Base-by-base conservation (phyloP, 768 basidiomycete genomes). In the Psilocybe cubensis region DNA sequence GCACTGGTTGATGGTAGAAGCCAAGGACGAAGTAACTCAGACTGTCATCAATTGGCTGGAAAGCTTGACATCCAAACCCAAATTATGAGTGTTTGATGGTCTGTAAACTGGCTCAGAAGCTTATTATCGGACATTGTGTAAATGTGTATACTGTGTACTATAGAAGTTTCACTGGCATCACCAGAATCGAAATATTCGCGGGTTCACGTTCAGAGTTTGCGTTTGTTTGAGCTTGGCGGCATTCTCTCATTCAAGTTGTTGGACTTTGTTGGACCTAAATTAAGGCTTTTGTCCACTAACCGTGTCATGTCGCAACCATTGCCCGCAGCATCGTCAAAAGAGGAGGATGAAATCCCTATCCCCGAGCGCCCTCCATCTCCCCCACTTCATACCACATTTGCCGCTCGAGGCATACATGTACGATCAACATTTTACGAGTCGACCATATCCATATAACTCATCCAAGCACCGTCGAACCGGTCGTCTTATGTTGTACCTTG, bases 401-500 rank as follows among this genome's bases (percentile, higher is more conserved):
- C 82, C 25, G 83, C 84, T 42, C 79, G 91, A 64, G 87, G 86
- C 57, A 76, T 91, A 64, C 89, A 89, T 80, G 91, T 91, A 86
- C 68, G 85, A 74, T 61, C 55, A 24, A 57, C 64, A 41, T 58
- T 58, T 60, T 47, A 52, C 62, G 54, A 54, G n/a, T n/a, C 63
- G 44, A 38, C 62, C 49, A 48, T 44, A 44, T 59, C 54, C 46
- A 18, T 28, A 52, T 56, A 56, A 57, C 67, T 68, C 63, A 68
- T 61, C 25, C 40, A 52, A 56, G 50, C n/a, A 17, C 35, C 35
- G 7, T 33, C n/a, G n/a, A n/a, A 51, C 59, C 41, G 52, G 12
- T 48, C 42, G 44, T 52, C 21, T 41, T 40, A 6, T 52, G 31
- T 61, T 41, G 56, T 8, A 53, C 48, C 49, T 29, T 66, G 61